phyloP scores from a whole-genome alignment of 192 early-diverging fungal species.

The Backusella sp. region DNA sequence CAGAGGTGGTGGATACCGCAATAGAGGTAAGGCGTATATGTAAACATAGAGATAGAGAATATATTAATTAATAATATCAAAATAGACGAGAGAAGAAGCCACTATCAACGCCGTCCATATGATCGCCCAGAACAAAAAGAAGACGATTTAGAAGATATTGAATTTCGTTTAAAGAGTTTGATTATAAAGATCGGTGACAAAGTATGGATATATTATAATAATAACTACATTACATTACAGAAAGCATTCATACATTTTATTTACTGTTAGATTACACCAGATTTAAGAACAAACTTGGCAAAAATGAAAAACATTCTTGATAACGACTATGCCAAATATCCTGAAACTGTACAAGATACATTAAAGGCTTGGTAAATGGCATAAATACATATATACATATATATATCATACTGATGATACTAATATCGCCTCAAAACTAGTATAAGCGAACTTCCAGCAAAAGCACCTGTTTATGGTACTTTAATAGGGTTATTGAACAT shows the following conservation, averaged over 20 bases:
- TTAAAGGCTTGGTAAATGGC: slow-evolving; percentile 53
- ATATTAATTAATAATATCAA: background rate
- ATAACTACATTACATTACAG: background rate
- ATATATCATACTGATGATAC: background rate
- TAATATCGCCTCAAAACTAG: slow-evolving; percentile 31
- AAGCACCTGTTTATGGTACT: slow-evolving; percentile 74
- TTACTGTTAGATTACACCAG: slow-evolving; percentile 47
- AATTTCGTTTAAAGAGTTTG: slow-evolving; percentile 63
- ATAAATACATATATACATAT: background rate
- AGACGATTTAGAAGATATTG: slow-evolving; percentile 60
- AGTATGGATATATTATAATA: slow-evolving; percentile 30
- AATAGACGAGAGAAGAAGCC: slow-evolving; percentile 13
- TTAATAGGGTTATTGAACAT: slow-evolving; percentile 80
- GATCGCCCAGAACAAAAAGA: slow-evolving; percentile 13
- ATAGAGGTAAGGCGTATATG: background rate
- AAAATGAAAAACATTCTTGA: slow-evolving; percentile 69
- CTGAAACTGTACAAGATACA: slow-evolving; percentile 58
- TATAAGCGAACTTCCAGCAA: slow-evolving; percentile 72
- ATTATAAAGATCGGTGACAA: slow-evolving; percentile 80
- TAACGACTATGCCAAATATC: slow-evolving; percentile 68
- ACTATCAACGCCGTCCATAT: slow-evolving; percentile 23
- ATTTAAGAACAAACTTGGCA: slow-evolving; percentile 62
- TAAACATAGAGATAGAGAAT: background rate
- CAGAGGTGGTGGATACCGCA: background rate
- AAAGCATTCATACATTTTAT: background rate